Conservation (phyloP, 2,329 filamentous ascomycete genomes). For the Didymella segeticola region DNA sequence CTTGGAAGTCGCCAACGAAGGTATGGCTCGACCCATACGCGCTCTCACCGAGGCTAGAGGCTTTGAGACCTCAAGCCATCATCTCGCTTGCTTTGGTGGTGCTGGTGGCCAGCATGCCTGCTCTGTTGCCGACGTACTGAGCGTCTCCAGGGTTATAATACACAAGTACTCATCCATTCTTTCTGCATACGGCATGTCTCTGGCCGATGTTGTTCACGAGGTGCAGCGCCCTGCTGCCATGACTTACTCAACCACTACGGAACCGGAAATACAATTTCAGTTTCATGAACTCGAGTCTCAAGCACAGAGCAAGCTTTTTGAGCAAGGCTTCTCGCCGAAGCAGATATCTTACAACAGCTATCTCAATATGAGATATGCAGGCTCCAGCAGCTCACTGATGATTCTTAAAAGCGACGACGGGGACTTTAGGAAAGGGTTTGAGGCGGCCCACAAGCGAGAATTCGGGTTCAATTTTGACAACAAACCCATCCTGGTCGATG, state of each 20-base stretch:
- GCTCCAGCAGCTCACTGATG: slow-evolving; percentile 1
- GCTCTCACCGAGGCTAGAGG: slow-evolving; percentile 88
- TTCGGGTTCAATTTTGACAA: slow-evolving; percentile 2
- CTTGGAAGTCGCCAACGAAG: slow-evolving; percentile 83
- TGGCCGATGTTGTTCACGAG: slow-evolving; percentile 64
- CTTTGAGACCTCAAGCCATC: slow-evolving; percentile 82
- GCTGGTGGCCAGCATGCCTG: slow-evolving; percentile 89
- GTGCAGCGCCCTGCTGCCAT: background rate
- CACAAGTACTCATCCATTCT: slow-evolving; percentile 86
- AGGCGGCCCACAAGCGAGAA: slow-evolving; percentile 3
- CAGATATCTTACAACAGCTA: slow-evolving; percentile 8
- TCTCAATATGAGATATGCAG: slow-evolving; percentile 7
- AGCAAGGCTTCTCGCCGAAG: background rate
- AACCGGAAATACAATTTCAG: background rate
- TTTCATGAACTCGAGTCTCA: background rate
- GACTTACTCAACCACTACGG: background rate
- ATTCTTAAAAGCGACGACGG: background rate
- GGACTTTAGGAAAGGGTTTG: slow-evolving; percentile 2
- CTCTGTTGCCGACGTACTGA: slow-evolving; percentile 81
- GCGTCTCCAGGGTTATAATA: slow-evolving; percentile 79
- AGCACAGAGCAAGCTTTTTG: slow-evolving; percentile 2
- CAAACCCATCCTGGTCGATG: slow-evolving; percentile 2
- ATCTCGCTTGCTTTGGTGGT: slow-evolving; percentile 86
- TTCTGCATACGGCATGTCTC: slow-evolving; percentile 86
- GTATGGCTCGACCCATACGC: slow-evolving; percentile 85